Base-by-base conservation (phyloP, 2,329 filamentous ascomycete species). In the Coniochaeta sp. region DNA sequence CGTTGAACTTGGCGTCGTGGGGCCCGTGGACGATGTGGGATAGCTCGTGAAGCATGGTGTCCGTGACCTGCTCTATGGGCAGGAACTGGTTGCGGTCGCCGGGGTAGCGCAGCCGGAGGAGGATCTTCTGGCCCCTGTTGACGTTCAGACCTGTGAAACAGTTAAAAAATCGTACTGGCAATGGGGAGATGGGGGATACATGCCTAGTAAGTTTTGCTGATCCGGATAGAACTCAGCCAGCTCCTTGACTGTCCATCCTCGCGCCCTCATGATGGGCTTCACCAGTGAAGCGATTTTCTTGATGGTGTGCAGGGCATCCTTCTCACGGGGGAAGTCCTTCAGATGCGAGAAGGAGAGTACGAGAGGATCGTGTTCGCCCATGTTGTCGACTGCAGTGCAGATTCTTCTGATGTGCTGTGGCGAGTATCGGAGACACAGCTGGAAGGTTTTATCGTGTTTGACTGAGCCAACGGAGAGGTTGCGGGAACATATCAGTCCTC, bases 21-120 rank as follows among this genome's bases (percentile, higher is more conserved):
- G 89, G 88, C 0, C 89, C 90, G 66, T 86, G 83, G 10, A 90
- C 80, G 57, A 87, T 96, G 63, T 97, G 92, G n/a, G 83, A 85
- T 3, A 97, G 80, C 74, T 97, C 92, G 65, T 97, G 92, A 18
- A 97, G 81, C 83, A 97, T 87, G 0, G 92, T 97, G 67, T 96
- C 91, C 40, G 90, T 77, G 7, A 96, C 78, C 57, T 87, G 75
- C 63, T 96, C 90, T 52, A 91, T 71, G 1, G 87, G 85, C 18
- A 96, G 68, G 62, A 97, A 97, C 60, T 89, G 84, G 33, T 74
- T 82, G 9, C 80, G 77, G 64, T 95, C 89, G 60, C 80, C 76
- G 6, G 87, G 75, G 67, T 94, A 86, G 52, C 92, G 85, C 53
- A 97, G 73, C 40, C 92, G 83, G 20, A 97, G 74, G 57, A 89